Evolutionary conservation across 208 protist genomes (phyloP).

Genomic region (Acanthamoeba sp.): DNA sequence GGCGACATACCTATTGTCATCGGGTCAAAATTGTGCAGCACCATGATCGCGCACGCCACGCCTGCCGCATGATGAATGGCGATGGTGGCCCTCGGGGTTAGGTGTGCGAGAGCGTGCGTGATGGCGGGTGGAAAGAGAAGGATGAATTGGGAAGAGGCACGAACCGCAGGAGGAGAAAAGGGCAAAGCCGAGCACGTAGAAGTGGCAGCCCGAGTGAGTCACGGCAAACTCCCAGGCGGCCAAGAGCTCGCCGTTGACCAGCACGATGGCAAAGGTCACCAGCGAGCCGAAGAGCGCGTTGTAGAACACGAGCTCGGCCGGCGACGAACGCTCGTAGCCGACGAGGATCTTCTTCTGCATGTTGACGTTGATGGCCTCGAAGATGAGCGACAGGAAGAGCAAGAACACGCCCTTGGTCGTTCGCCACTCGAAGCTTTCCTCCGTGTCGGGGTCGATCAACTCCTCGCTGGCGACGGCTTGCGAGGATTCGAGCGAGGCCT

Average conservation of each 20-base stretch:
- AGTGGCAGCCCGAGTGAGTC: background rate
- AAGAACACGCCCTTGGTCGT: background rate
- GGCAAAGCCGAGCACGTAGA: background rate
- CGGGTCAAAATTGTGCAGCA: constrained; percentile 19
- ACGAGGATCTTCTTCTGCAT: constrained; percentile 19
- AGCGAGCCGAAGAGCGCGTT: background rate
- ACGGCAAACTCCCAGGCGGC: background rate
- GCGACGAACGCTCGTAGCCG: constrained; percentile 5
- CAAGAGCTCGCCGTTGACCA: background rate
- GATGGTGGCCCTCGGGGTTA: too few relatives aligned
- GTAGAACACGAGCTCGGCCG: constrained; percentile 1
- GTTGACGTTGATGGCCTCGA: constrained; percentile 32
- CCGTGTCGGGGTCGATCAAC: background rate
- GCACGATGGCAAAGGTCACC: background rate
- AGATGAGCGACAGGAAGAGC: constrained; percentile 22
- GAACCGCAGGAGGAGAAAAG: background rate
- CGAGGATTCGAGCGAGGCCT: background rate
- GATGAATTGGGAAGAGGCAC: background rate
- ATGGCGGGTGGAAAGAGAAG: background rate
- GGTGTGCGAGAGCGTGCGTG: too few relatives aligned
- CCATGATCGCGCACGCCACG: background rate
- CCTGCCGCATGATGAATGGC: background rate
- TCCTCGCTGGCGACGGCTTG: background rate
- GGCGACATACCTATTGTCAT: background rate
- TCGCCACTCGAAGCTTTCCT: constrained; percentile 25